A percentile compares a stretch with the other conserved stretches of the same genome.
phyloP scores from a whole-genome alignment of 2,329 filamentous ascomycete genomes.

The Pseudopithomyces chartarum region DNA sequence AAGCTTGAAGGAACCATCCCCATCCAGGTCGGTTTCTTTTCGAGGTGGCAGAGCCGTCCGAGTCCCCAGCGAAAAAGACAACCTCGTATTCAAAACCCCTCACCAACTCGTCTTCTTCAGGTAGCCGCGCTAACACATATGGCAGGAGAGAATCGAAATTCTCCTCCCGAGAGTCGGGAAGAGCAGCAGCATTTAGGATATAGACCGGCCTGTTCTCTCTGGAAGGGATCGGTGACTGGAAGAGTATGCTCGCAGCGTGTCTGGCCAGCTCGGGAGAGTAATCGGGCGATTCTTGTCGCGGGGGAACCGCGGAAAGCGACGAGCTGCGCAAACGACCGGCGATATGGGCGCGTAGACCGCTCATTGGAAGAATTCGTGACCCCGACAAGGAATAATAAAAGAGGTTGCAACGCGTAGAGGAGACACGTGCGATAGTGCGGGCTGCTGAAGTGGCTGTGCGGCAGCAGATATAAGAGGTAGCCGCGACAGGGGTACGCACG shows the following conservation, averaged over 20 bases:
- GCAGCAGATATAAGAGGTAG: background rate
- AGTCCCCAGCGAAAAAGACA: constrained; percentile 62
- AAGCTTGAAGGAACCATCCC: constrained; percentile 63
- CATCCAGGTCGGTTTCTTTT: constrained; percentile 58
- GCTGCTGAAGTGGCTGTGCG: constrained; percentile 11
- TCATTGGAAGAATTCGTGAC: constrained; percentile 30
- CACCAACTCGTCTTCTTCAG: constrained; percentile 60
- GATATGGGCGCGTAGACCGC: constrained; percentile 45
- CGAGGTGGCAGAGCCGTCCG: constrained; percentile 49
- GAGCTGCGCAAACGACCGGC: constrained; percentile 47
- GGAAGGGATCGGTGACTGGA: constrained; percentile 58
- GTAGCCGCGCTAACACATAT: constrained; percentile 60
- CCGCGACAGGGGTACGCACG: background rate
- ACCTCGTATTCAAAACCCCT: constrained; percentile 61
- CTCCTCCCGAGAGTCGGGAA: constrained; percentile 58
- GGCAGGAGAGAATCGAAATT: constrained; percentile 61
- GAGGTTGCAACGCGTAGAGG: constrained; percentile 4
- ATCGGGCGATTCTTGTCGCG: constrained; percentile 50
- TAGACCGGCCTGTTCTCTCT: constrained; percentile 56
- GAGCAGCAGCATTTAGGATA: constrained; percentile 61
- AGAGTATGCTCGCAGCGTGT: constrained; percentile 59
- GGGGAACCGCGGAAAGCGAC: constrained; percentile 55
- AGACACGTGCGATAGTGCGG: background rate
- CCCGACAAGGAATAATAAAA: background rate
- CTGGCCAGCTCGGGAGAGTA: constrained; percentile 55